Base-by-base conservation (phyloP, 2,329 filamentous ascomycete species). In the Aspergillus luchuensis region DNA sequence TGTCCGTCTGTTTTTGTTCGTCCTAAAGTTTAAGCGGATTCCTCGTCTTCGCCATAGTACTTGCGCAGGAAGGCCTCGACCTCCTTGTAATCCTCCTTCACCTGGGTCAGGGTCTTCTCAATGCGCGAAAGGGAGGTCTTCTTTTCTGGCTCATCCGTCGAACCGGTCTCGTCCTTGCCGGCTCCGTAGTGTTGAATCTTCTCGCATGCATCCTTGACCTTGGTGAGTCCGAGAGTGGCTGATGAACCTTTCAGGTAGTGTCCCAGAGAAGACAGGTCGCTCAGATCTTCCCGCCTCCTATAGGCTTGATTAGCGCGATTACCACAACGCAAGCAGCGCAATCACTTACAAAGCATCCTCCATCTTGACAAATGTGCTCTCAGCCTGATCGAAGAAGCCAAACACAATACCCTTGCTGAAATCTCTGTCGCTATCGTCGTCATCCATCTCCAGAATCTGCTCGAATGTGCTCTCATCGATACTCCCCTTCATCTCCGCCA, bases 381-480 rank as follows among this genome's bases (percentile, higher is more conserved):
- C 86, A 39, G 92, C 94, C 80, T 99, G 95, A 17, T 92, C 88
- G 69, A 98, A 96, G 81, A 97, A 99, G 63, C 92, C 91, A 73
- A 87, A 89, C 52, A 98, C 93, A 67, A 99, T 93, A 62, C 90
- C 89, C 70, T 84, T 86, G 79, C 91, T 96, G 82, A 98, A 98
- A 52, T 97, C 92, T 69, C 88, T 85, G 65, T 94, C 90, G 10
- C 93, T 36, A 5, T 13, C 89, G 66, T 91, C 90, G 66, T 98
- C 95, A 76, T 99, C 95, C 94, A 99, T 97, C 78, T 98, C 95
- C 64, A 98, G 86, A 75, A 99, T 98, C 82, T 98, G 95, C 70
- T 89, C 88, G 71, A 99, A 99, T 59, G 92, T 96, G 58, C 78
- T 75, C 63, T 82, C 80, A 76, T 98, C 94, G 78, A 99, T 88